Evolutionary conservation across 345 rosid genomes (phyloP).

Genomic region (Euphorbia pulcherrima): DNA sequence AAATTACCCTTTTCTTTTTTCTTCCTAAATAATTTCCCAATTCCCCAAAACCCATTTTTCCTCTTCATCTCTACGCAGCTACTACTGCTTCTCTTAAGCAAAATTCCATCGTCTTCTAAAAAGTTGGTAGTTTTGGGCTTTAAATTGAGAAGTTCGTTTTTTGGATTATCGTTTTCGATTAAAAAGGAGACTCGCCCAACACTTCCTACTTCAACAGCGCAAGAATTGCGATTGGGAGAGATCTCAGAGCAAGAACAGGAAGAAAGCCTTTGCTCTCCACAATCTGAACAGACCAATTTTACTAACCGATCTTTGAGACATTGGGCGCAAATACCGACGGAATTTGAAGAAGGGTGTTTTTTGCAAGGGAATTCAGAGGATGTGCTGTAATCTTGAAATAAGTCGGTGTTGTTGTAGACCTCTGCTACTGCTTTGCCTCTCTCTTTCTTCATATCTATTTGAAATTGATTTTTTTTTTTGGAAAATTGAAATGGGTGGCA

Average conservation of each 20-base stretch:
- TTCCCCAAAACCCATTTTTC: constrained; percentile 66
- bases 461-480: background rate
- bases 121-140: constrained; percentile 23
- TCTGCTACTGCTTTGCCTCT: constrained; percentile 82
- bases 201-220: constrained; percentile 62
- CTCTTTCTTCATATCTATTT: constrained; percentile 51
- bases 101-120: constrained; percentile 35
- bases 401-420: constrained; percentile 33
- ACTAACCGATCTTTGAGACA: constrained; percentile 89
- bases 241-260: constrained; percentile 88
- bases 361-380: constrained; percentile 62
- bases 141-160: constrained; percentile 10
- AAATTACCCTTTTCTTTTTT: constrained; percentile 36
- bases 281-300: constrained; percentile 80
- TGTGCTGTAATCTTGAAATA: constrained; percentile 35
- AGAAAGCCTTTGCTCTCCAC: constrained; percentile 90
- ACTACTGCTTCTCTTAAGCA: constrained; percentile 78
- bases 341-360: constrained; percentile 72
- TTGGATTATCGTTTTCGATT: constrained; percentile 55
- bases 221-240: constrained; percentile 58
- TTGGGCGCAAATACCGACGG: constrained; percentile 73
- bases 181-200: constrained; percentile 80
- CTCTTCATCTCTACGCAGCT: constrained; percentile 88
- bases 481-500: constrained; percentile 5
- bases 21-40: constrained; percentile 72